Evolutionary conservation across 306 rosid species (phyloP).

Genomic region (Sophora flavescens): DNA sequence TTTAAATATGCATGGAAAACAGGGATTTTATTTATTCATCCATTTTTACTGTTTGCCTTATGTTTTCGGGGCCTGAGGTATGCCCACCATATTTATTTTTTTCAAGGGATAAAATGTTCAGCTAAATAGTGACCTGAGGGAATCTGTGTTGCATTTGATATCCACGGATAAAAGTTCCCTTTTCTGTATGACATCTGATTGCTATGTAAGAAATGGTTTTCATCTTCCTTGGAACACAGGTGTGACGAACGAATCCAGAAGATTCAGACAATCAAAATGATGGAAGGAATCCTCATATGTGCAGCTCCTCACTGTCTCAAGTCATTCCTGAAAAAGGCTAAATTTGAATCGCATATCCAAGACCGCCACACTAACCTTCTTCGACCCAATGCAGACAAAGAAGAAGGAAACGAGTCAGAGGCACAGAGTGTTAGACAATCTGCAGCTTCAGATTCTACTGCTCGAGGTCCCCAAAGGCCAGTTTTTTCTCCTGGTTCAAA

Average conservation of each 20-base stretch:
- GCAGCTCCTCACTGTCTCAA: conserved; percentile 99
- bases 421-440: conserved; percentile 79
- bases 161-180: conserved; percentile 5
- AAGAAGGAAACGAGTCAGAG: conserved; percentile 90
- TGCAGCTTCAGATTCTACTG: conserved; percentile 76
- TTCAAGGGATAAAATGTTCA: not conserved
- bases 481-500: conserved; percentile 82
- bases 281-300: conserved; percentile 97
- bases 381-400: conserved; percentile 75
- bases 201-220: conserved; percentile 35
- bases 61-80: conserved; percentile 17
- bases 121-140: conserved; percentile 18
- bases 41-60: conserved; percentile 21
- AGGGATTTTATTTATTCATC: conserved; percentile 13
- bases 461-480: conserved; percentile 75
- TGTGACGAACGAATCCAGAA: conserved; percentile 98
- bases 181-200: conserved; percentile 29
- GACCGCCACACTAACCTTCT: conserved; percentile 81
- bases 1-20: conserved; percentile 29
- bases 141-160: conserved; percentile 31
- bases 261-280: conserved; percentile 95
- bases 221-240: conserved; percentile 59
- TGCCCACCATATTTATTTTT: not conserved
- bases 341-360: conserved; percentile 91
- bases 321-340: conserved; percentile 81